These are phyloP conservation scores for Lavandula angustifolia DNA, from an alignment of 257 asterid genomes.

Conservation along the genomic window DNA sequence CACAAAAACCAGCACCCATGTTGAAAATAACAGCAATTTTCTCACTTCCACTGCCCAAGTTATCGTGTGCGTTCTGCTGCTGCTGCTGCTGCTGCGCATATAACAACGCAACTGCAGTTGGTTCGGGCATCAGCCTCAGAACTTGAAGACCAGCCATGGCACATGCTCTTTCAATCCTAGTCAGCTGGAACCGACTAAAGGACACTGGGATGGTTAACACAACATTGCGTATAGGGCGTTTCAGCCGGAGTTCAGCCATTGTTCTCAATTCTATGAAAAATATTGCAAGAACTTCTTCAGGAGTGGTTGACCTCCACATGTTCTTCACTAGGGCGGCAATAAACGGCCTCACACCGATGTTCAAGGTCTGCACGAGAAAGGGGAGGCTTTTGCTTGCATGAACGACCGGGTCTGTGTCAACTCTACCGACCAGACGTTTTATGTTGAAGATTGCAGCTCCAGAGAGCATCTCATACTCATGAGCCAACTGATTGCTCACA, in stretches of 20 bases:
- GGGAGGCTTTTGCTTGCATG: slow-evolving; percentile 81
- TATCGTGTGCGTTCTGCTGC: slow-evolving; percentile 52
- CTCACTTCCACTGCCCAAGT: slow-evolving; percentile 65
- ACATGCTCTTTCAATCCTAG: slow-evolving; percentile 78
- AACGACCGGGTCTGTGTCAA: slow-evolving; percentile 80
- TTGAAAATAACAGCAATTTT: slow-evolving; percentile 74
- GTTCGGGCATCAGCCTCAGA: slow-evolving; percentile 86
- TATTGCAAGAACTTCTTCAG: slow-evolving; percentile 87
- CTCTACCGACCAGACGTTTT: slow-evolving; percentile 77
- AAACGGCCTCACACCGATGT: slow-evolving; percentile 78
- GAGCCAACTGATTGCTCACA: slow-evolving; percentile 63
- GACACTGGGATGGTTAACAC: slow-evolving; percentile 76
- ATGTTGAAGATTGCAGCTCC: slow-evolving; percentile 81
- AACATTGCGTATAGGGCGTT: slow-evolving; percentile 57
- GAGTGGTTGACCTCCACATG: slow-evolving; percentile 84
- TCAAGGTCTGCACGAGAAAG: slow-evolving; percentile 70
- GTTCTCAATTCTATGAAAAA: slow-evolving; percentile 68
- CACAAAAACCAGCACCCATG: slow-evolving; percentile 96
- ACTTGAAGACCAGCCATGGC: slow-evolving; percentile 95
- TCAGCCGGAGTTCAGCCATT: slow-evolving; percentile 68
- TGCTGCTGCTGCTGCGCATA: slow-evolving; percentile 83
- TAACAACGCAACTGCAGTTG: slow-evolving; percentile 81
- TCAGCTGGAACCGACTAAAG: slow-evolving; percentile 76
- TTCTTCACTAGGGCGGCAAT: slow-evolving; percentile 79
- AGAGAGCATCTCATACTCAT: slow-evolving; percentile 71